These are phyloP conservation scores for Mortierella sp. DNA, from an alignment of 371 early-diverging fungal species.

Conservation along the genomic window DNA sequence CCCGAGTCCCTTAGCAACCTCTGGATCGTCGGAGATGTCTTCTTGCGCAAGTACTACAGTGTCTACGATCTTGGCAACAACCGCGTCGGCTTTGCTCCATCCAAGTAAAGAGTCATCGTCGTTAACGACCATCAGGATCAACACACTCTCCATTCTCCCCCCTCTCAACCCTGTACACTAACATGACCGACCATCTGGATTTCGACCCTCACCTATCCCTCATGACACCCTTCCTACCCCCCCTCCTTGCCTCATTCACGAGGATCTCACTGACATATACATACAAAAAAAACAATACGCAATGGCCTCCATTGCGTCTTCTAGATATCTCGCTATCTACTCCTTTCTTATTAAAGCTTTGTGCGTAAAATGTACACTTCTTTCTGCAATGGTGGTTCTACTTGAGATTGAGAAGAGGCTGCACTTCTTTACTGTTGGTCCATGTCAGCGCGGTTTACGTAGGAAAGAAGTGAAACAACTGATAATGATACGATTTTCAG, in stretches of 20 bases:
- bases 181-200: slow-evolving; percentile 2
- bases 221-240: slow-evolving; percentile 5
- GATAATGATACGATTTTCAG: no score
- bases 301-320: not conserved
- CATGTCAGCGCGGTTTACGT: no score
- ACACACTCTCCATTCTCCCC: not conserved
- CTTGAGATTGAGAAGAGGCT: no score
- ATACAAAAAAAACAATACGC: not conserved
- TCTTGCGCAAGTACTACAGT: slow-evolving; percentile 92
- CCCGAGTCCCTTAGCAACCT: slow-evolving; percentile 79
- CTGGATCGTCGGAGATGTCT: slow-evolving; percentile 93
- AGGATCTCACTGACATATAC: not conserved
- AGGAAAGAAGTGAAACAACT: no score
- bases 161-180: slow-evolving; percentile 11
- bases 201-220: slow-evolving; percentile 1
- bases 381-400: not conserved
- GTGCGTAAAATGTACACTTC: not conserved
- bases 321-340: not conserved
- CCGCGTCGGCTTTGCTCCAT: slow-evolving; percentile 67
- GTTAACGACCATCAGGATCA: not conserved
- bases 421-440: no score
- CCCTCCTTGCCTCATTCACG: not conserved
- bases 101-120: slow-evolving; percentile 28
- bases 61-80: slow-evolving; percentile 90
- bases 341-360: not conserved